Conservation (phyloP, 2,329 filamentous ascomycete species). For the Paracoccidioides lutzii region DNA sequence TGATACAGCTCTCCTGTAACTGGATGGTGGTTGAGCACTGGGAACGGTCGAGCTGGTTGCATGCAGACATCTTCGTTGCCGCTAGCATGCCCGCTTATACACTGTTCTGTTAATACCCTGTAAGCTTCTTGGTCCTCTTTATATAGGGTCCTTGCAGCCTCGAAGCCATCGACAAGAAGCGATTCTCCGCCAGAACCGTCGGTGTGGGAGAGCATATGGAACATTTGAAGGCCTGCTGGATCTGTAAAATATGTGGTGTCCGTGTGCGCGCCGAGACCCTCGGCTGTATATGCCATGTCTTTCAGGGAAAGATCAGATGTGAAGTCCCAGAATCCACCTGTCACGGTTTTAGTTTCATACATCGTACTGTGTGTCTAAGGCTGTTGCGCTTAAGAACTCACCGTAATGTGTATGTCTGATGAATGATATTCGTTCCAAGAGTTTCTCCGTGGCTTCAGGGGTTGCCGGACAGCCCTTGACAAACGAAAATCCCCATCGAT, state of each 20-base stretch:
- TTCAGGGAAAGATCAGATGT: conserved; percentile 76
- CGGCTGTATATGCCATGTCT: conserved; percentile 82
- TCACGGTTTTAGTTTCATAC: not conserved
- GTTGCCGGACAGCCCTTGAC: conserved; percentile 56
- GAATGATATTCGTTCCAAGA: conserved; percentile 71
- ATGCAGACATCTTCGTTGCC: conserved; percentile 78
- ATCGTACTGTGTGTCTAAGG: not conserved
- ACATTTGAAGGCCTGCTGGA: conserved; percentile 78
- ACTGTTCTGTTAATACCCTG: conserved; percentile 41
- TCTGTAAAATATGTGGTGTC: conserved; percentile 96
- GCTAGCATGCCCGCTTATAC: conserved; percentile 67
- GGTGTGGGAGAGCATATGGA: conserved; percentile 78
- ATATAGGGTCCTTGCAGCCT: conserved; percentile 50
- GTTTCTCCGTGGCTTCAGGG: conserved; percentile 57
- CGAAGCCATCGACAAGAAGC: conserved; percentile 76
- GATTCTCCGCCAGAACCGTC: conserved; percentile 54
- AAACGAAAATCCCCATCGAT: conserved; percentile 61
- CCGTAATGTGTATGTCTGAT: conserved; percentile 89
- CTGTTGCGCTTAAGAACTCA: conserved; percentile 36
- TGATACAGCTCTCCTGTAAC: conserved; percentile 40
- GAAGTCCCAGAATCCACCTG: conserved; percentile 69
- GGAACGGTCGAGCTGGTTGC: conserved; percentile 54
- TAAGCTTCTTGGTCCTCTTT: conserved; percentile 45
- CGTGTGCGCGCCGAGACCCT: conserved; percentile 72
- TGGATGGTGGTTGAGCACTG: conserved; percentile 54